phyloP scores from a whole-genome alignment of 768 basidiomycete genomes.

The Boletus subparvulus region DNA sequence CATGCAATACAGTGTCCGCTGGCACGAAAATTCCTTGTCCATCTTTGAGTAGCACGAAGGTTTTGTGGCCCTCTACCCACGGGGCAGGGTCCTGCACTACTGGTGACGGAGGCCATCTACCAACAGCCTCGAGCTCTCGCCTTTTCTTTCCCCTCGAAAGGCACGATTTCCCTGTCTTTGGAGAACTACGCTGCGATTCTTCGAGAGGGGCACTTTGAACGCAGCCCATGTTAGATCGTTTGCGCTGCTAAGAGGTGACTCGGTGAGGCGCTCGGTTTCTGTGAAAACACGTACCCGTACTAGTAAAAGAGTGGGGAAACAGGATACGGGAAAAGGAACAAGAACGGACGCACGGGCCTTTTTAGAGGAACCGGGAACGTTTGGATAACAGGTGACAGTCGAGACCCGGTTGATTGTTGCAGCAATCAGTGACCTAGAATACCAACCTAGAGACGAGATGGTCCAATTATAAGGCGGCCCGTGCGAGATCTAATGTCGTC shows the following conservation, averaged over 20 bases:
- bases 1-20: neutral
- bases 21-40: slow-evolving; percentile 20
- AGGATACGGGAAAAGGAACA: neutral
- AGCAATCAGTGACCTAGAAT: neutral
- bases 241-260: neutral
- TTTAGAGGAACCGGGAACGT: neutral
- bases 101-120: slow-evolving; percentile 1
- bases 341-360: no score
- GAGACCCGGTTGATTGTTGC: neutral
- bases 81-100: slow-evolving; percentile 18
- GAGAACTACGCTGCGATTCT: neutral
- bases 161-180: neutral
- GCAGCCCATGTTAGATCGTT: slow-evolving; percentile 13
- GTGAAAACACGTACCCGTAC: neutral
- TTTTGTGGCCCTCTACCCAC: slow-evolving; percentile 30
- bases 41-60: slow-evolving; percentile 28
- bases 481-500: no score
- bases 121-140: neutral
- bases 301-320: neutral
- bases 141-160: slow-evolving; percentile 2
- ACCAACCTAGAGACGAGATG: neutral
- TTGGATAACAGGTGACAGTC: neutral
- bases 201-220: slow-evolving; percentile 12
- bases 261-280: neutral
- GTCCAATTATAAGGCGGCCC: no score